Evolutionary conservation across 1,139 yeast species (phyloP), one percentile per base, ranked within the genome.

Genomic region (Blastobotrys arbuscula): DNA sequence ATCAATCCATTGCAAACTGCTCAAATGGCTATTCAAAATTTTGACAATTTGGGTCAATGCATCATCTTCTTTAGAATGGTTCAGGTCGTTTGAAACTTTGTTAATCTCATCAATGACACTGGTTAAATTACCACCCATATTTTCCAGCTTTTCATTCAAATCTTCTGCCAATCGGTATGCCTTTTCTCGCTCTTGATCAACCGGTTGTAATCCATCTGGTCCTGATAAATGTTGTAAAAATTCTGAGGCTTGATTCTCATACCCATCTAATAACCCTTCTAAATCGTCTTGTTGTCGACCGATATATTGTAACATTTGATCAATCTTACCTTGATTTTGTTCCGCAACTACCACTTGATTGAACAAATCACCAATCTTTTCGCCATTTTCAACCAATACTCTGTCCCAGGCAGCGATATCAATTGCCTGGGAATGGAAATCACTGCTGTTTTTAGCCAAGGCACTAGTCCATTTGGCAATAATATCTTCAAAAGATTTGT

Each of bases 381-480:
- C 92, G 8, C 96, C 96, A 51, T 95, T 90, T 47, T 79, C 79
- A 13, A 88, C 90, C 47, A 92, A 73, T 30, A 84, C 80, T 51
- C 79, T 78, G 66, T 94, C 98, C 96, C 97, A 90, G 48, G 77
- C 76, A 53, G 83, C 81, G 24, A 90, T 82, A 54, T 83, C 84
- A 18, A 74, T 70, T 18, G 96, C 84, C 61, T 86, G 94, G n/a
- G 75, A 67, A 53, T 83, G 84, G 68, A 90, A 92, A 34, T 86
- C 82, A 26, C 75, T 74, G 1, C 92, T 78, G 0, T 95, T 81
- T 20, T 78, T 75, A 3, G 90, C 75, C 53, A 92, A 70, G 58
- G 94, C 95, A 51, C 81, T 79, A 1, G 97, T 85, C 99, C 98
- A 94, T 67, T 85, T 89, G 30, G 89, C 79, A 46, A 94, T 85